A percentile compares a stretch with the other conserved stretches of the same genome.
Evolutionary conservation across 2,329 filamentous ascomycete species (phyloP).

Genomic region (Gremmenia infestans): DNA sequence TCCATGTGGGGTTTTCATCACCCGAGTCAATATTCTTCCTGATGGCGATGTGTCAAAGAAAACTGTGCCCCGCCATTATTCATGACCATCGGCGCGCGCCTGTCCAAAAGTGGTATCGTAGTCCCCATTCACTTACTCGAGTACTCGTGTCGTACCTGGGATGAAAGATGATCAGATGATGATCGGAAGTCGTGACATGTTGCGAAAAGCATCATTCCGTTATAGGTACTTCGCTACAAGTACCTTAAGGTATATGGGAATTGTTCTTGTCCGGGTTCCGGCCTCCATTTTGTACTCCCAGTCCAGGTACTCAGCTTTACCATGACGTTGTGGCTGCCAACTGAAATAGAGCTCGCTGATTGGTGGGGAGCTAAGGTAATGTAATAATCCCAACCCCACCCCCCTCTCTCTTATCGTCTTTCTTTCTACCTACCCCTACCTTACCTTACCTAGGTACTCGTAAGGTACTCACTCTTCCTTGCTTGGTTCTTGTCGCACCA

Average conservation of each 20-base stretch:
- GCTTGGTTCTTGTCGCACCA: neutral
- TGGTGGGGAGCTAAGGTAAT: neutral
- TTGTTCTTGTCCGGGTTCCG: too few relatives aligned
- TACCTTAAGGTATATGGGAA: too few relatives aligned
- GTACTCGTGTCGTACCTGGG: too few relatives aligned
- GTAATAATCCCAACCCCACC: neutral
- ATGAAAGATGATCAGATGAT: too few relatives aligned
- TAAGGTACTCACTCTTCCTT: neutral
- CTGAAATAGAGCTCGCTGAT: neutral
- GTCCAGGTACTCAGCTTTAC: neutral
- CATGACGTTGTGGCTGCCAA: neutral
- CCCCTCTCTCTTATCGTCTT: neutral
- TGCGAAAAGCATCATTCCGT: neutral
- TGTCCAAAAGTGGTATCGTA: neutral
- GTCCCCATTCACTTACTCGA: neutral
- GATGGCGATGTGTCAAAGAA: conserved; percentile 2
- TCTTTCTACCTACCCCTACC: neutral
- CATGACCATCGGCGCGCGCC: too few relatives aligned
- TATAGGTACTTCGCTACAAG: too few relatives aligned
- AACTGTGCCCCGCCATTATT: neutral
- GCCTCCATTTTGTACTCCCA: too few relatives aligned
- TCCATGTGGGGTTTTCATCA: neutral
- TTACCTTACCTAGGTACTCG: too few relatives aligned
- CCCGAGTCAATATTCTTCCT: neutral
- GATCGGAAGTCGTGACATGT: neutral